Percentiles rank a stretch among this genome's conserved stretches.
These are phyloP conservation scores for Pseudogymnoascus sp. DNA, from an alignment of 2,329 filamentous ascomycete genomes.

Conservation along the genomic window DNA sequence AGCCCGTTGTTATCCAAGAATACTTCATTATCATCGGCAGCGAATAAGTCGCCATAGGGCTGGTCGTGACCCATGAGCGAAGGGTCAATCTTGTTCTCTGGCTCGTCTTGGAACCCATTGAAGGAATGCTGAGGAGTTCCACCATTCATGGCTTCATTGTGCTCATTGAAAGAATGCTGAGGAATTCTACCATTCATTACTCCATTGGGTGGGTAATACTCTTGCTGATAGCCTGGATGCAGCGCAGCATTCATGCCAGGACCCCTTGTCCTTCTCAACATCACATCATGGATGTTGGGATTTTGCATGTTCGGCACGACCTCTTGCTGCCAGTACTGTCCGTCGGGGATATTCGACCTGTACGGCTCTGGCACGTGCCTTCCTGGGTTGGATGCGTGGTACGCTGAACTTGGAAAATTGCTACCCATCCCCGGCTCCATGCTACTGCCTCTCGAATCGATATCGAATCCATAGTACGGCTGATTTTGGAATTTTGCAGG, in stretches of 20 bases:
- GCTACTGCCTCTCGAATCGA: slow-evolving; percentile 26
- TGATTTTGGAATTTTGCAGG: slow-evolving; percentile 19
- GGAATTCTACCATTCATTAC: background rate
- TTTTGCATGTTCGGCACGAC: slow-evolving; percentile 21
- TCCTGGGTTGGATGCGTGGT: slow-evolving; percentile 46
- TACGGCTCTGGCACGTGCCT: slow-evolving; percentile 41
- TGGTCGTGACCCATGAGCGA: slow-evolving; percentile 22
- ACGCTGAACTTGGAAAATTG: slow-evolving; percentile 40
- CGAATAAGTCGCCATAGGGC: slow-evolving; percentile 17
- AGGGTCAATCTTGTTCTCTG: slow-evolving; percentile 25
- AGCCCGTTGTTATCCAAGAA: slow-evolving; percentile 21
- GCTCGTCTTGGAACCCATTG: slow-evolving; percentile 11
- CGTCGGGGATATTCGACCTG: slow-evolving; percentile 33
- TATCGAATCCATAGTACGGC: slow-evolving; percentile 13
- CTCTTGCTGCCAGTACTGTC: slow-evolving; percentile 43
- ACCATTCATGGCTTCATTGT: slow-evolving; percentile 8
- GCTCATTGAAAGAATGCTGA: slow-evolving; percentile 5
- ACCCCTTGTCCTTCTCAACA: slow-evolving; percentile 35
- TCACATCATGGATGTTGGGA: slow-evolving; percentile 34
- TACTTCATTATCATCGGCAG: slow-evolving; percentile 17
- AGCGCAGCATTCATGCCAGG: slow-evolving; percentile 23
- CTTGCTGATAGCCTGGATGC: slow-evolving; percentile 32
- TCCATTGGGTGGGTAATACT: slow-evolving; percentile 15
- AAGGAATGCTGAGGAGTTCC: background rate
- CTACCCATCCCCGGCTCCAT: slow-evolving; percentile 22